Evolutionary conservation across 2,329 filamentous ascomycete species (phyloP).

Genomic region (Simplicillium sp.): DNA sequence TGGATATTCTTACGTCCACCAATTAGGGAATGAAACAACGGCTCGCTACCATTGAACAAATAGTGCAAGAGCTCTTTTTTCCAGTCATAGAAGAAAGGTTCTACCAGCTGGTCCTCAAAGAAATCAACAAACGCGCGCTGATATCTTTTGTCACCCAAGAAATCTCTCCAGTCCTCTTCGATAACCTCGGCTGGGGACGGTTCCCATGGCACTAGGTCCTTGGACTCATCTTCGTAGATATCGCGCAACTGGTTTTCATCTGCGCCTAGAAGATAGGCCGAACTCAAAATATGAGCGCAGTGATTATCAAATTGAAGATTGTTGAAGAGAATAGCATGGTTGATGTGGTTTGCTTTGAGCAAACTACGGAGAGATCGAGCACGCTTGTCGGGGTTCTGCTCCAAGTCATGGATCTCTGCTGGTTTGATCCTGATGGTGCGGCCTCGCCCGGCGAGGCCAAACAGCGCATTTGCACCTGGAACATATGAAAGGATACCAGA

Average conservation of each 20-base stretch:
- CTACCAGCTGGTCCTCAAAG: conserved; percentile 83
- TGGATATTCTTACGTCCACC: conserved; percentile 54
- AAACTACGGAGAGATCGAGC: conserved; percentile 82
- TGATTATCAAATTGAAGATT: conserved; percentile 72
- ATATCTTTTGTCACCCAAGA: conserved; percentile 67
- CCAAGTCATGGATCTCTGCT: conserved; percentile 68
- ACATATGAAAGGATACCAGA: conserved; percentile 23
- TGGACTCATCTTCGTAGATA: conserved; percentile 70
- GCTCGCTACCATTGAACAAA: conserved; percentile 63
- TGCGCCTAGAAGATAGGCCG: conserved; percentile 79
- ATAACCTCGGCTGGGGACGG: conserved; percentile 80
- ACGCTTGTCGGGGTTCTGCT: conserved; percentile 69
- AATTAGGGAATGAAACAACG: conserved; percentile 72
- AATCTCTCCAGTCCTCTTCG: conserved; percentile 78
- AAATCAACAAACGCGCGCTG: conserved; percentile 91
- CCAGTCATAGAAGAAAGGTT: conserved; percentile 72
- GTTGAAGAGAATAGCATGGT: conserved; percentile 76
- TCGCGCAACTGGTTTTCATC: conserved; percentile 61
- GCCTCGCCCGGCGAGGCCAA: background rate
- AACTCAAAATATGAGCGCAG: conserved; percentile 69
- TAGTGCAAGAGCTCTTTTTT: conserved; percentile 66
- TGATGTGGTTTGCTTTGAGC: conserved; percentile 83
- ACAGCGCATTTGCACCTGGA: conserved; percentile 6
- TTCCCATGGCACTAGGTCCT: conserved; percentile 67
- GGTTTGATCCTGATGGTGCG: conserved; percentile 22